phyloP scores from a whole-genome alignment of 23 red algal genomes.

The Gracilariopsis chorda region DNA sequence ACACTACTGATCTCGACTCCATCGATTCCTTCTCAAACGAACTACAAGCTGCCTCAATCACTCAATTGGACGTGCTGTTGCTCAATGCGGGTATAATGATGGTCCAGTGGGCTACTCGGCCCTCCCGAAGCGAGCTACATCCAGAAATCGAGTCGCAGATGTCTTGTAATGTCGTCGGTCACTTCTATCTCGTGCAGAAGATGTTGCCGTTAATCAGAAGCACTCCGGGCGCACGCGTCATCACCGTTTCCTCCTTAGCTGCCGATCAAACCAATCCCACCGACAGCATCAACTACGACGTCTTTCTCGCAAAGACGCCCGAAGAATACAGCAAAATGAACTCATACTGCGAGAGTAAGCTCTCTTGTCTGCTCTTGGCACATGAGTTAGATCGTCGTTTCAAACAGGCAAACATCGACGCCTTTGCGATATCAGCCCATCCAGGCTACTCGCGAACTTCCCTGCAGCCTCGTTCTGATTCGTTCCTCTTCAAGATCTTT shows the following conservation, averaged over 20 bases:
- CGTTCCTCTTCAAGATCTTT: neutral
- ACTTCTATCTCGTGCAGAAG: neutral
- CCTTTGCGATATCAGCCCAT: neutral
- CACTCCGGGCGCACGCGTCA: neutral
- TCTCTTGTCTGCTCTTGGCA: neutral
- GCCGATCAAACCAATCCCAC: neutral
- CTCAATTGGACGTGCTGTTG: neutral
- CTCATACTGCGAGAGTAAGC: neutral
- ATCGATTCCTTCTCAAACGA: neutral
- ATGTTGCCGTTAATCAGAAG: neutral
- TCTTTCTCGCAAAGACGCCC: neutral
- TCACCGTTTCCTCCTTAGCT: neutral
- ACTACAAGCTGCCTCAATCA: neutral
- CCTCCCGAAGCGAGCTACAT: neutral
- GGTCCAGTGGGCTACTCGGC: neutral
- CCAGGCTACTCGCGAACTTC: neutral
- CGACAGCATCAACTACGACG: neutral
- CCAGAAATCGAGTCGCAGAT: neutral
- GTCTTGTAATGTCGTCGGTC: neutral
- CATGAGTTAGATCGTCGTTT: neutral
- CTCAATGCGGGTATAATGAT: slow-evolving; percentile 17
- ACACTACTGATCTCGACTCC: neutral
- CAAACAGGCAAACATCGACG: neutral
- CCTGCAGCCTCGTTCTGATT: neutral
- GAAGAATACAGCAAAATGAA: neutral